phyloP scores from a whole-genome alignment of 2,329 filamentous ascomycete genomes.

The Dactylellina drechsleri region DNA sequence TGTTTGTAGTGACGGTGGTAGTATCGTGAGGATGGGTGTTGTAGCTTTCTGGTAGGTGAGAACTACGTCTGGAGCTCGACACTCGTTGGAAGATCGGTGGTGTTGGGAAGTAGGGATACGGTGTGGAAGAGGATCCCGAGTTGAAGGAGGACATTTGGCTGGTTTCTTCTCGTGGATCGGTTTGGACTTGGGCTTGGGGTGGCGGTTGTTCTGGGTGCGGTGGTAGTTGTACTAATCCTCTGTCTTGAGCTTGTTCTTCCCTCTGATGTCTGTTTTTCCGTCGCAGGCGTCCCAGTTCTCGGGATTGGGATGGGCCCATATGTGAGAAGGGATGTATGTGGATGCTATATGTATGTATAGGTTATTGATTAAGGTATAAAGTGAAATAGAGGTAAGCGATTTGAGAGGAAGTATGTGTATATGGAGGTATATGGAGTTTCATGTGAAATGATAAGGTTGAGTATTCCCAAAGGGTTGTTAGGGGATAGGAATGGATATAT shows the following conservation, averaged over 20 bases:
- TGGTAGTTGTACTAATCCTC: conserved; percentile 1
- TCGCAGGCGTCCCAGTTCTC: conserved; percentile 45
- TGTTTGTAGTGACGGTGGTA: not conserved
- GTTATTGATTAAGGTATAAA: not conserved
- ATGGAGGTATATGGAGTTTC: no score
- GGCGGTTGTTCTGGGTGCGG: conserved; percentile 16
- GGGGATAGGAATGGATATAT: not conserved
- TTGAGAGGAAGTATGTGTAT: not conserved
- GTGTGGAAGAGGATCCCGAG: conserved; percentile 27
- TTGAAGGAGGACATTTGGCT: conserved; percentile 18
- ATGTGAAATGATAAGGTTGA: not conserved
- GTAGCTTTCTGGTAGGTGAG: not conserved
- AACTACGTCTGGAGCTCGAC: conserved; percentile 1
- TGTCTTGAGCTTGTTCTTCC: conserved; percentile 15
- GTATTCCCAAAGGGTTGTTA: not conserved
- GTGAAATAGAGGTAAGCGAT: not conserved
- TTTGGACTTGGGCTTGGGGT: not conserved
- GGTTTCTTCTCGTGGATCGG: conserved; percentile 5
- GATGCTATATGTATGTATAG: not conserved
- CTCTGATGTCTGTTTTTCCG: conserved; percentile 14
- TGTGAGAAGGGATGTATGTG: not conserved
- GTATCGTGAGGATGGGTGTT: not conserved
- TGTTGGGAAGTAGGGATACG: conserved; percentile 23
- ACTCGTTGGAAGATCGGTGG: conserved; percentile 16
- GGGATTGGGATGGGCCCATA: conserved; percentile 48